phyloP scores from a whole-genome alignment of 352 stramenopile genomes.

The Globisporangium splendens region DNA sequence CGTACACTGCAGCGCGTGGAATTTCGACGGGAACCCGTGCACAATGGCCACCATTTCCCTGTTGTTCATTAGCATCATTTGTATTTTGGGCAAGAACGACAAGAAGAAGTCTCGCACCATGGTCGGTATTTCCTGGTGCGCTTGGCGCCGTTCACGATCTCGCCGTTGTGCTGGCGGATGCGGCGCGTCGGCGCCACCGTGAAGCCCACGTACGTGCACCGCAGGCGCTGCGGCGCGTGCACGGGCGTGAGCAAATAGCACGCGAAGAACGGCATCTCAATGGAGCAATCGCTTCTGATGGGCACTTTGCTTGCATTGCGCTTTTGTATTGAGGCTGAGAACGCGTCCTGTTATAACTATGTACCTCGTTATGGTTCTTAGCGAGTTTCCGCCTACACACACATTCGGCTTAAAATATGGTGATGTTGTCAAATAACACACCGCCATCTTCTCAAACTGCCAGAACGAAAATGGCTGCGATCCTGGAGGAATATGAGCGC shows the following conservation, averaged over 20 bases:
- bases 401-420: too few species aligned
- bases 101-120: slow-evolving; percentile 29
- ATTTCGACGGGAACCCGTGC: slow-evolving; percentile 75
- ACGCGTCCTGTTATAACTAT: too few species aligned
- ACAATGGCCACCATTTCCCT: slow-evolving; percentile 77
- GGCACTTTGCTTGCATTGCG: too few species aligned
- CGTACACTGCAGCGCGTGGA: slow-evolving; percentile 72
- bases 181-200: slow-evolving; percentile 51
- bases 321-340: too few species aligned
- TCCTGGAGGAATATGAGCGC: slow-evolving; percentile 37
- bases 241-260: slow-evolving; percentile 76
- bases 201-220: slow-evolving; percentile 71
- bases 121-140: slow-evolving; percentile 50
- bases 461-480: slow-evolving; percentile 5
- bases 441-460: not conserved
- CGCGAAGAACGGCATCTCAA: slow-evolving; percentile 44
- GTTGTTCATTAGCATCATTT: not conserved
- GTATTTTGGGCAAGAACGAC: not conserved
- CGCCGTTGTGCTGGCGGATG: slow-evolving; percentile 75
- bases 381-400: too few species aligned
- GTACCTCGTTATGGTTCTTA: too few species aligned
- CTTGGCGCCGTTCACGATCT: slow-evolving; percentile 62
- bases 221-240: slow-evolving; percentile 40
- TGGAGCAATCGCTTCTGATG: not conserved
- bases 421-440: not conserved